Evolutionary conservation across 2,329 filamentous ascomycete species (phyloP).

Genomic region (Calycina herbarum): DNA sequence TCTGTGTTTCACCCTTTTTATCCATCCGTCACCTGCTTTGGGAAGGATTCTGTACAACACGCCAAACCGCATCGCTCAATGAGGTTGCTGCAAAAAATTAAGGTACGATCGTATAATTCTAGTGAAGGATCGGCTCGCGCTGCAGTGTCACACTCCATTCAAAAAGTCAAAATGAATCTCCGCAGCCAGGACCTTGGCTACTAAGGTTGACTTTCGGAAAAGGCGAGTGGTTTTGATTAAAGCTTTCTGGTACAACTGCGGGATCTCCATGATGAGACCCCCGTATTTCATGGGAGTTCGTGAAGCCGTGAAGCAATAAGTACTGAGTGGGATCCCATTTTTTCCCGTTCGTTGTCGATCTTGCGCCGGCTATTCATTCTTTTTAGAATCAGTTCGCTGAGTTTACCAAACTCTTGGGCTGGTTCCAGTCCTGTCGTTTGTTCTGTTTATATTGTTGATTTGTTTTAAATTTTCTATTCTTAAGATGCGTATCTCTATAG

Average conservation of each 20-base stretch:
- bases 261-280: slow-evolving; percentile 2
- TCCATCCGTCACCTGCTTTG: neutral
- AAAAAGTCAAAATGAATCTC: too few relatives aligned
- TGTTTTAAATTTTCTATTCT: neutral
- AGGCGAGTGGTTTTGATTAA: neutral
- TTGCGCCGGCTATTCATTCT: neutral
- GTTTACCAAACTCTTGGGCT: slow-evolving; percentile 3
- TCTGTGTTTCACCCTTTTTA: neutral
- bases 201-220: neutral
- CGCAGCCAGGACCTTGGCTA: neutral
- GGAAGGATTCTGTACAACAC: neutral
- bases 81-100: too few relatives aligned
- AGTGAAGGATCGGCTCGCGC: too few relatives aligned
- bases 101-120: too few relatives aligned
- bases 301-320: neutral
- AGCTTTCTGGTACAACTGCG: neutral
- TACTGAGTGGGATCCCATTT: neutral
- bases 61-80: too few relatives aligned
- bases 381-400: neutral
- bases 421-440: slow-evolving; percentile 1
- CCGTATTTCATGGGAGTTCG: neutral
- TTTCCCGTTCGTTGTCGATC: neutral
- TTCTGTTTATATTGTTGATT: neutral
- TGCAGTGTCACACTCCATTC: too few relatives aligned
- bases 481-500: slow-evolving; percentile 6